phyloP scores from a whole-genome alignment of 2,329 filamentous ascomycete species.

The Fusarium camptoceras region DNA sequence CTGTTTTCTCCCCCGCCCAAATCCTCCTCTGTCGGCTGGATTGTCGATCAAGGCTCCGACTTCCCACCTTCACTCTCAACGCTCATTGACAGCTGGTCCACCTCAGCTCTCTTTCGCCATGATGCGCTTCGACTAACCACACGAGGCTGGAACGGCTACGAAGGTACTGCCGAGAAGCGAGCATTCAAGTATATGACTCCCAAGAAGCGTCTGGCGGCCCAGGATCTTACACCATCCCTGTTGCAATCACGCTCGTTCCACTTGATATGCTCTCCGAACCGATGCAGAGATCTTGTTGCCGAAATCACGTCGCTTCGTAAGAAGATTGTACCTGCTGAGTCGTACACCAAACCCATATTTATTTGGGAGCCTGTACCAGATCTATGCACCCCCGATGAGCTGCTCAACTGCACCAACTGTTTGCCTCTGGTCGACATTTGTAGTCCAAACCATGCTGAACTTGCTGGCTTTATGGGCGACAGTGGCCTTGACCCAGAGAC shows the following conservation, averaged over 20 bases:
- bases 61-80: constrained; percentile 76
- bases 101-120: constrained; percentile 75
- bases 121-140: constrained; percentile 80
- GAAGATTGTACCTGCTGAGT: constrained; percentile 49
- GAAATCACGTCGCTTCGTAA: constrained; percentile 73
- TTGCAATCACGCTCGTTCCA: constrained; percentile 84
- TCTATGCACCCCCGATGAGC: constrained; percentile 77
- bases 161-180: constrained; percentile 72
- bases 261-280: constrained; percentile 82
- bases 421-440: constrained; percentile 72
- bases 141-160: constrained; percentile 92
- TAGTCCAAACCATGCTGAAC: constrained; percentile 87
- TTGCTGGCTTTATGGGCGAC: constrained; percentile 85
- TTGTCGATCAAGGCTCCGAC: constrained; percentile 89
- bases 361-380: constrained; percentile 98
- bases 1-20: constrained; percentile 79
- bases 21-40: constrained; percentile 83
- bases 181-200: constrained; percentile 90
- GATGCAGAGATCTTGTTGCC: constrained; percentile 80
- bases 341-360: constrained; percentile 73
- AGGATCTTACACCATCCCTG: constrained; percentile 74
- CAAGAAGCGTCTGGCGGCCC: constrained; percentile 82
- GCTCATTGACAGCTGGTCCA: constrained; percentile 79
- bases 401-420: constrained; percentile 73
- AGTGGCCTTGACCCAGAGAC: constrained; percentile 65